Conservation (phyloP, 208 protist genomes). For the Leishmania braziliensis region DNA sequence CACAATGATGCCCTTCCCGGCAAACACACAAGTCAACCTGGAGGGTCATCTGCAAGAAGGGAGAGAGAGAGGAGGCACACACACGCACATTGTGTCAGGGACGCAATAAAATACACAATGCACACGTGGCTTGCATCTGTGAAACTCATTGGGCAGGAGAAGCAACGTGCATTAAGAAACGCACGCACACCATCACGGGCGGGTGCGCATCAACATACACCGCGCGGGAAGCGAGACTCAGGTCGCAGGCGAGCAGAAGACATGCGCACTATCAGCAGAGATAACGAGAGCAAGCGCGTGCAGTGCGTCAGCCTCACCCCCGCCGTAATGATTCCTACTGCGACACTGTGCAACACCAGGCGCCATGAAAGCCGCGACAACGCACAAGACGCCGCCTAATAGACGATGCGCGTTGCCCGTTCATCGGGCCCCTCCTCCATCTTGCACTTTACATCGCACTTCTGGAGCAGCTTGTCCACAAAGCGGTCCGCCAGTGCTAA, state of each 20-base stretch:
- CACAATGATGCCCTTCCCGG: not conserved
- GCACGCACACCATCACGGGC: not conserved
- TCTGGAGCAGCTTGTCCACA: constrained; percentile 60
- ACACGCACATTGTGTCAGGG: not conserved
- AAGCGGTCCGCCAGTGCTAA: constrained; percentile 69
- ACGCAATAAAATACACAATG: not conserved
- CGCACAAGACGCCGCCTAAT: constrained; percentile 26
- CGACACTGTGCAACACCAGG: not conserved
- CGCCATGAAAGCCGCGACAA: not conserved
- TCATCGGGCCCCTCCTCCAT: constrained; percentile 34
- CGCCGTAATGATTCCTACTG: not conserved
- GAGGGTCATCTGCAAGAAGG: not conserved
- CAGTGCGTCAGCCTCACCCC: not conserved
- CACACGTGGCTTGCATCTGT: not conserved
- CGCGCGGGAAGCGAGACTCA: not conserved
- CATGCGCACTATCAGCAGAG: not conserved
- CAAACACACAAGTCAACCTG: not conserved
- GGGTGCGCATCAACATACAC: not conserved
- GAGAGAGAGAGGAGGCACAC: not conserved
- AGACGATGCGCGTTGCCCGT: constrained; percentile 60
- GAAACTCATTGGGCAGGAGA: not conserved
- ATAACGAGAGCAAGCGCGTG: not conserved
- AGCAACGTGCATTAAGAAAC: not conserved
- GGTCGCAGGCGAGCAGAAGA: not conserved
- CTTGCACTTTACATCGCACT: constrained; percentile 44